Percentiles rank a stretch among this genome's conserved stretches.
phyloP scores from a whole-genome alignment of 208 protist species.

The Leishmania martiniquensis region DNA sequence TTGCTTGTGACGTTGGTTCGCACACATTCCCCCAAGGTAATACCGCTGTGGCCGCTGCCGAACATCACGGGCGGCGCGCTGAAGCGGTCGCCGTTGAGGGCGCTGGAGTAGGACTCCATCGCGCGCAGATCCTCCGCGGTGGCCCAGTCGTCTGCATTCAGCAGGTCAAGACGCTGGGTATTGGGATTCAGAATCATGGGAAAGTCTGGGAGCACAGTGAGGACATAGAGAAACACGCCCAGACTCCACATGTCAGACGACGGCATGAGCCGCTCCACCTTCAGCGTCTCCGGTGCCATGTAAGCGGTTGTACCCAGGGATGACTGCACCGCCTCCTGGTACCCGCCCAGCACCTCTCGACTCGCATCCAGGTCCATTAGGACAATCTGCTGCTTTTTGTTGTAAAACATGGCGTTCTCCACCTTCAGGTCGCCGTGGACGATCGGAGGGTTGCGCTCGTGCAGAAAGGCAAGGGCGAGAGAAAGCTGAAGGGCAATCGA shows the following conservation, averaged over 20 bases:
- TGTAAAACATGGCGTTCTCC: constrained; percentile 78
- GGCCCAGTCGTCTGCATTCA: constrained; percentile 69
- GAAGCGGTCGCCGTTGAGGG: constrained; percentile 15
- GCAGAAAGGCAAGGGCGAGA: constrained; percentile 58
- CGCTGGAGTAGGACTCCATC: constrained; percentile 41
- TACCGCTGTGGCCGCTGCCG: constrained; percentile 11
- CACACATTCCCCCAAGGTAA: constrained; percentile 55
- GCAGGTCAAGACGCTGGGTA: constrained; percentile 46
- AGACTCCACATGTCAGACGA: constrained; percentile 85
- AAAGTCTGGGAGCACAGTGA: constrained; percentile 77
- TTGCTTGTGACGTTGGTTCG: constrained; percentile 31
- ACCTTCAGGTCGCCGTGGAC: constrained; percentile 85
- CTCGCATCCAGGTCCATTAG: constrained; percentile 80
- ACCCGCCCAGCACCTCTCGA: constrained; percentile 41
- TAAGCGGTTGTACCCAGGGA: constrained; percentile 60
- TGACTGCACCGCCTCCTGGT: constrained; percentile 35
- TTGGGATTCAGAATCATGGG: constrained; percentile 69
- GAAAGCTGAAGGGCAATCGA: constrained; percentile 68
- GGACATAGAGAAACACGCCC: constrained; percentile 77
- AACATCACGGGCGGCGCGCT: background rate
- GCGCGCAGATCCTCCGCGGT: constrained; percentile 44
- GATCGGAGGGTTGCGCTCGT: constrained; percentile 79
- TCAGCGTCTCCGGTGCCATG: constrained; percentile 80
- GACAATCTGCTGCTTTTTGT: constrained; percentile 58
- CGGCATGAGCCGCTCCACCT: constrained; percentile 60